Conservation (phyloP, 176 grass and related monocot genomes). For the Cenchrus americanus region DNA sequence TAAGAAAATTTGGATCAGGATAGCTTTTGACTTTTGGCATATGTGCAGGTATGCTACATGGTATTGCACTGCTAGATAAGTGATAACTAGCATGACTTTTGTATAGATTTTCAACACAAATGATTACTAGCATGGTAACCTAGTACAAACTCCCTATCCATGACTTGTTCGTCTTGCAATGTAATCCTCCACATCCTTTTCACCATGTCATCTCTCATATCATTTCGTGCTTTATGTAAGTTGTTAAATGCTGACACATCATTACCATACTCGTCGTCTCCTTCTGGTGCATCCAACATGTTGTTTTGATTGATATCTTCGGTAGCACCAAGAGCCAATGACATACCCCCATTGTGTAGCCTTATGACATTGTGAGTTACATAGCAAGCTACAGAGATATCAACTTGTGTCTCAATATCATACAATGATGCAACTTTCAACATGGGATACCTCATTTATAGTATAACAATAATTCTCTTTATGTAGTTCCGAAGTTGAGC, state of each 20-base stretch:
- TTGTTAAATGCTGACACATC: conserved; percentile 6
- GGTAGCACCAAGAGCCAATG: no score
- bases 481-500: conserved; percentile 21
- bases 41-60: no score
- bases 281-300: background rate
- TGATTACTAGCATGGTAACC: background rate
- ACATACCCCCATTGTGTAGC: no score
- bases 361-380: no score
- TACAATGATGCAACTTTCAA: background rate
- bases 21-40: no score
- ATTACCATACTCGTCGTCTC: no score
- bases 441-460: conserved; percentile 24
- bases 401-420: no score
- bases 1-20: no score
- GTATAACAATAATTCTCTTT: conserved; percentile 30
- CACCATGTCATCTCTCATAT: conserved; percentile 24
- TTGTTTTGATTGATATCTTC: no score
- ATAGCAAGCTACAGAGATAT: no score
- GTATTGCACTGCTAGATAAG: no score
- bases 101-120: background rate
- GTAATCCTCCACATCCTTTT: conserved; percentile 32
- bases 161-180: background rate
- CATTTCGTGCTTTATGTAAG: background rate
- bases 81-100: background rate
- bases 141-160: background rate